These are phyloP conservation scores for Astrothelium macrocarpum DNA, from an alignment of 495 filamentous ascomycete species.

Conservation along the genomic window DNA sequence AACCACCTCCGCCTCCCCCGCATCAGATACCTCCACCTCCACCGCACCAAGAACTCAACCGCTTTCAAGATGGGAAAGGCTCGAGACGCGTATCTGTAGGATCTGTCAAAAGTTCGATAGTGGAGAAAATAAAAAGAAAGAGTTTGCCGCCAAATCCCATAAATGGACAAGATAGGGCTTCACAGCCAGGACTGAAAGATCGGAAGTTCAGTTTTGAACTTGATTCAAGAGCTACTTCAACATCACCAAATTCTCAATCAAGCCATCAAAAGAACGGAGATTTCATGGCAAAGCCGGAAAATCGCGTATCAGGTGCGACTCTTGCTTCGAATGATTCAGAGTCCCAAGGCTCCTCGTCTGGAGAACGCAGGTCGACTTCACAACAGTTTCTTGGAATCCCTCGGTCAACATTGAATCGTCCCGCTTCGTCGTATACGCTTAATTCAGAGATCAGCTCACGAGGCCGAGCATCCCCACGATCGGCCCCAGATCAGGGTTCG, in stretches of 20 bases:
- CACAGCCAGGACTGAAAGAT: neutral
- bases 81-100: neutral
- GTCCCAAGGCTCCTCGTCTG: slow-evolving; percentile 9
- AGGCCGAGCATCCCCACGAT: slow-evolving; percentile 47
- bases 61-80: neutral
- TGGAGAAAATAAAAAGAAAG: neutral
- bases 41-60: neutral
- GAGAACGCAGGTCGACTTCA: neutral
- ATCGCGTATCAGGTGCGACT: neutral
- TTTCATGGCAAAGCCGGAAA: neutral
- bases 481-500: slow-evolving; percentile 34
- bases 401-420: slow-evolving; percentile 30
- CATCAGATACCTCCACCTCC: neutral
- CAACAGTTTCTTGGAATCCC: neutral
- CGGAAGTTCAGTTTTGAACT: neutral
- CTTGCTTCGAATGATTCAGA: slow-evolving; percentile 3
- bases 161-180: neutral
- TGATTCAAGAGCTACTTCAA: neutral
- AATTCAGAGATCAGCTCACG: slow-evolving; percentile 51
- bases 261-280: neutral
- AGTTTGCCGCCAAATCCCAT: slow-evolving; percentile 1
- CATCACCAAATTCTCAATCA: neutral
- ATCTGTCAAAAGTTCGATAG: neutral
- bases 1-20: neutral
- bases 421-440: slow-evolving; percentile 61